Percentiles rank a stretch among this genome's conserved stretches.
Evolutionary conservation across 2,329 filamentous ascomycete genomes (phyloP).

Genomic region (Corinectria fuckeliana): DNA sequence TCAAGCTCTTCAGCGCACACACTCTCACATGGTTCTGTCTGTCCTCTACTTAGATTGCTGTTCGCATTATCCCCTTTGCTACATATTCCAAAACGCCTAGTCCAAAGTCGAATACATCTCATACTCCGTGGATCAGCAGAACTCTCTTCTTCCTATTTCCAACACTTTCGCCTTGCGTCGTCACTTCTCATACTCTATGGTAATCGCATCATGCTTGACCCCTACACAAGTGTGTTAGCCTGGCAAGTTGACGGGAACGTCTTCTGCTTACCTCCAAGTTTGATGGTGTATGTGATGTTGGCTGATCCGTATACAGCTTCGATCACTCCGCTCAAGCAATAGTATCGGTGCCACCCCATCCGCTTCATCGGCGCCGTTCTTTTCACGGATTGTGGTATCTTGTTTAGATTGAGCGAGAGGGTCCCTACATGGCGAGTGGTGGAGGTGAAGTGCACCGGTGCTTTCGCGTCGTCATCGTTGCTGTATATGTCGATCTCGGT

Average conservation of each 20-base stretch:
- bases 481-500: constrained; percentile 48
- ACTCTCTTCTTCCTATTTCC: neutral
- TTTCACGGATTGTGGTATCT: constrained; percentile 43
- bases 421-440: constrained; percentile 43
- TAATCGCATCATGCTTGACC: constrained; percentile 47
- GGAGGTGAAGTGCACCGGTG: constrained; percentile 41
- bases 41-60: neutral
- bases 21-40: neutral
- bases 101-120: neutral
- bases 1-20: neutral
- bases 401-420: constrained; percentile 45
- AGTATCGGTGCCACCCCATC: constrained; percentile 47
- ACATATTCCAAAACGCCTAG: constrained; percentile 11
- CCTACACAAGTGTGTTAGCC: constrained; percentile 34
- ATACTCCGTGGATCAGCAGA: neutral
- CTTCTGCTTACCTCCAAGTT: constrained; percentile 44
- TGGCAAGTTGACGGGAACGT: neutral
- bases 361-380: constrained; percentile 39
- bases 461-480: constrained; percentile 41
- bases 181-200: constrained; percentile 42
- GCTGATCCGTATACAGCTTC: constrained; percentile 48
- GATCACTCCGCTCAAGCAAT: constrained; percentile 45
- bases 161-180: neutral
- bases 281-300: constrained; percentile 46
- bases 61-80: neutral